A percentile compares a stretch with the other conserved stretches of the same genome.
These are phyloP conservation scores for Hericium erinaceus DNA, from an alignment of 768 basidiomycete genomes.

Conservation along the genomic window DNA sequence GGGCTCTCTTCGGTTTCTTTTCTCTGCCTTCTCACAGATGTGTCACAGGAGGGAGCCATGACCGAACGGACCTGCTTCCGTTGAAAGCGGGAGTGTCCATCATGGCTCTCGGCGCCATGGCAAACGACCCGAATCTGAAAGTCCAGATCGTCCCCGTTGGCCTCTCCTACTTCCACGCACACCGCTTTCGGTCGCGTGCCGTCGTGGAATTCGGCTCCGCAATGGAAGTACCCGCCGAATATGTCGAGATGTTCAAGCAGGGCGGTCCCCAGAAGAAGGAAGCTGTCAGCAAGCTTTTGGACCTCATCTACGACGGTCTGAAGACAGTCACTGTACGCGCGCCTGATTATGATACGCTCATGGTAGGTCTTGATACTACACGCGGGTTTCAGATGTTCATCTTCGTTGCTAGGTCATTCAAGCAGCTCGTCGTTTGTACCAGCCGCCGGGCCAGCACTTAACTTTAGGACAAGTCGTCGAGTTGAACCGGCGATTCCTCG, in stretches of 20 bases:
- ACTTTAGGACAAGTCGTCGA: slow-evolving; percentile 93
- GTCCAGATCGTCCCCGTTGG: slow-evolving; percentile 82
- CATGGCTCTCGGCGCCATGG: slow-evolving; percentile 98
- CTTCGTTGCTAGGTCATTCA: slow-evolving; percentile 67
- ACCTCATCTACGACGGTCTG: slow-evolving; percentile 85
- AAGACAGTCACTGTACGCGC: slow-evolving; percentile 95
- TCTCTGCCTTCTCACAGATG: background rate
- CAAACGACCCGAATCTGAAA: slow-evolving; percentile 71
- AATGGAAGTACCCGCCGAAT: slow-evolving; percentile 78
- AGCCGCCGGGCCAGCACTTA: slow-evolving; percentile 86
- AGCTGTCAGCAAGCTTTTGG: slow-evolving; percentile 84
- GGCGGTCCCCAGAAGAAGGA: slow-evolving; percentile 85
- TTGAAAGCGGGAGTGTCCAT: slow-evolving; percentile 96
- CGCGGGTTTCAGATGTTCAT: slow-evolving; percentile 1
- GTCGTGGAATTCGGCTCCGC: slow-evolving; percentile 95
- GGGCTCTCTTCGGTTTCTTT: slow-evolving; percentile 1
- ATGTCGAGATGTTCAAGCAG: slow-evolving; percentile 83
- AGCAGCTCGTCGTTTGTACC: slow-evolving; percentile 87
- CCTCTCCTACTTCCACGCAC: slow-evolving; percentile 23
- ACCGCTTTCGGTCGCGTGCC: slow-evolving; percentile 87
- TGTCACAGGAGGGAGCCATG: slow-evolving; percentile 85
- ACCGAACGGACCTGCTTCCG: slow-evolving; percentile 91
- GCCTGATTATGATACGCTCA: slow-evolving; percentile 97
- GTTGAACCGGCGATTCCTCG: slow-evolving; percentile 82
- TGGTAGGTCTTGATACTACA: slow-evolving; percentile 47